Evolutionary conservation across 2,329 filamentous ascomycete genomes (phyloP), one percentile per base, ranked within the genome.

Genomic region (Hawksworthiomyces lignivorus): DNA sequence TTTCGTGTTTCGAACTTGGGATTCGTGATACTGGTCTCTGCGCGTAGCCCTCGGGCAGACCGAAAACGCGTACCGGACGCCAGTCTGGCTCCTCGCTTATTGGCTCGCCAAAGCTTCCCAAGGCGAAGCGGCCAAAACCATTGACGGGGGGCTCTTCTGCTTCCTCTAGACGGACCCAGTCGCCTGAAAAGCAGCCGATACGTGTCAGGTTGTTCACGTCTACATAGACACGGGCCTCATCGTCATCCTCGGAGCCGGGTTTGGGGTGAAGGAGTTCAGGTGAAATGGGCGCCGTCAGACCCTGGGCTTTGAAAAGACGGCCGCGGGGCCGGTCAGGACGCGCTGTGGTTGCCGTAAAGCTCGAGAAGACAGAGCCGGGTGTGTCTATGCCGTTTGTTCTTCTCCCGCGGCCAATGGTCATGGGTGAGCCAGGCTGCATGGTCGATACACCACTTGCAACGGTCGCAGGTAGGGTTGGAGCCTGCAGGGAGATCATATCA

Each of bases 161-260:
- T 6, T 78, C 73, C 62, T 95, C 87, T 10, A 96, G 70, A 18
- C 84, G 81, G 10, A 95, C 87, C 92, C 92, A 98, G 57, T 98
- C 92, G 22, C 92, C 92, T 1, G 90, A 97, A 58, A 98, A 98
- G 61, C 90, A 97, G 14, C 90, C 89, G 41, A 98, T 83, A 52
- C 89, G 88, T 12, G 87, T 83, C 17, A 98, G 64, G 1, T 87
- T 86, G 44, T 78, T 82, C 7, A 94, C 83, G 53, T 96, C 88
- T 5, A 98, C 89, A 55, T 90, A 98, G 2, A 97, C 75, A 36
- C 92, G 80, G 2, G 87, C 82, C 52, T 94, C 84, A 50, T 95
- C 88, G 47, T 98, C 92, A 47, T 96, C 88, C 20, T 80, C 76
- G 1, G 72, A 62, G 2, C 65, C 67, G 3, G 92, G 90, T 51